Evolutionary conservation across 2,329 filamentous ascomycete genomes (phyloP), one percentile per base, ranked within the genome.

Genomic region (Xenosphaeropsis pyriputrescens): DNA sequence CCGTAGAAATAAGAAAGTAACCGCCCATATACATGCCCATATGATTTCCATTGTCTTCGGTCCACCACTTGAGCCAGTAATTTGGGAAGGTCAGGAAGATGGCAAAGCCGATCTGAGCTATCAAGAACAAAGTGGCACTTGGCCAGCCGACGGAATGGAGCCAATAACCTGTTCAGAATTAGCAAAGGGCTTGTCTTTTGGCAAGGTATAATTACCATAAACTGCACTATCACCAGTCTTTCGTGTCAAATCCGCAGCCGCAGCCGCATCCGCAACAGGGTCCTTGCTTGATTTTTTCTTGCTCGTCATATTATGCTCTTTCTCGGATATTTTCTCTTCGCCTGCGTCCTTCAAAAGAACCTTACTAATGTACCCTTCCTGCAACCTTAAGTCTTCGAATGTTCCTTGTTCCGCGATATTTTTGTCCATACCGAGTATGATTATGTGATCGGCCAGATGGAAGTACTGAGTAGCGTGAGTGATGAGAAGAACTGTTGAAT

Each of bases 401-500:
- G 22, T 26, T 11, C 22, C 22, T 9, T 26, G 22, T 9, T 26
- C 22, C 12, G 4, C 22, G 12, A 26, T 9, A 9, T 26, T 26
- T 11, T 26, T 26, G 22, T 26, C 22, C 8, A 11, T 26, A 14
- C 6, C 6, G 17, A 34, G 33, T 18, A 29, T 31, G 2, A 38
- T 29, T 18, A 63, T 38, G 34, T 57, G 53, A 57, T 32, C 43
- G 19, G 44, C 45, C 2, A 47, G 50, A 43, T 42, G 5, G 54
- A 39, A 31, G 46, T 45, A 13, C 40, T 36, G 3, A 35, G 11
- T 45, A 2, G 56, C 54, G 31, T 64, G 60, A 0, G 64, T 64
- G 2, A 58, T 57, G 4, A 71, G 49, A 1, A 72, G 41, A 1
- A 64, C 59, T 1, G 63, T 66, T 6, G 53, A 52, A 0, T 54